phyloP scores from a whole-genome alignment of 73 alveolate species.

The Tetrahymena elliotti region DNA sequence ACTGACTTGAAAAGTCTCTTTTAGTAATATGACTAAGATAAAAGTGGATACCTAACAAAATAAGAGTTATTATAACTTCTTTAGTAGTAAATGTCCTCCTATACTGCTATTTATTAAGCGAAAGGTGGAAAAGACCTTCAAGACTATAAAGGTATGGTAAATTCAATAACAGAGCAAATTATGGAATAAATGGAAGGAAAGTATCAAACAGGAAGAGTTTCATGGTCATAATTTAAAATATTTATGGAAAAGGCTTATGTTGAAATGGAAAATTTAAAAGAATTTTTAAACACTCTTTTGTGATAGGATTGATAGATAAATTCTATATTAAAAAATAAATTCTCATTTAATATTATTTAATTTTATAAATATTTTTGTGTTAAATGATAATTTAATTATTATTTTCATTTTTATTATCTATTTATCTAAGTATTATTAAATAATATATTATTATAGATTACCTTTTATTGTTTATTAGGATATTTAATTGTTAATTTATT shows the following conservation, averaged over 20 bases:
- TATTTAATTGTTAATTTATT: no score
- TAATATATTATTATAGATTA: no score
- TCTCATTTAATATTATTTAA: no score
- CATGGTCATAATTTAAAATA: constrained; percentile 29
- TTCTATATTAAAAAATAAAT: no score
- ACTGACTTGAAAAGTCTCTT: constrained; percentile 22
- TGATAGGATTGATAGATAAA: no score
- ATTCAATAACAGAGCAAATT: neutral
- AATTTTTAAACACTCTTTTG: constrained; percentile 2
- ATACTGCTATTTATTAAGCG: neutral
- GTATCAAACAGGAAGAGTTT: neutral
- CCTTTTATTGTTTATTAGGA: no score
- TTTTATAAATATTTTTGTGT: no score
- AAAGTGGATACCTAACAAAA: constrained; percentile 23
- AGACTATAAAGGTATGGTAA: constrained; percentile 29
- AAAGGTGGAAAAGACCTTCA: constrained; percentile 20
- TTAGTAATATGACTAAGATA: constrained; percentile 27
- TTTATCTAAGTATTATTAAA: no score
- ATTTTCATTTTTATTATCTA: no score
- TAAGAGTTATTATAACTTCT: neutral
- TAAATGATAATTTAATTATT: no score
- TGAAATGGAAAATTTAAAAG: constrained; percentile 14
- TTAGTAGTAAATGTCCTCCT: neutral
- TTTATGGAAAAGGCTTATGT: constrained; percentile 27
- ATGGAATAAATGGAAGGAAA: constrained; percentile 20